phyloP scores from a whole-genome alignment of 345 rosid species.

The Lumnitzera littorea region DNA sequence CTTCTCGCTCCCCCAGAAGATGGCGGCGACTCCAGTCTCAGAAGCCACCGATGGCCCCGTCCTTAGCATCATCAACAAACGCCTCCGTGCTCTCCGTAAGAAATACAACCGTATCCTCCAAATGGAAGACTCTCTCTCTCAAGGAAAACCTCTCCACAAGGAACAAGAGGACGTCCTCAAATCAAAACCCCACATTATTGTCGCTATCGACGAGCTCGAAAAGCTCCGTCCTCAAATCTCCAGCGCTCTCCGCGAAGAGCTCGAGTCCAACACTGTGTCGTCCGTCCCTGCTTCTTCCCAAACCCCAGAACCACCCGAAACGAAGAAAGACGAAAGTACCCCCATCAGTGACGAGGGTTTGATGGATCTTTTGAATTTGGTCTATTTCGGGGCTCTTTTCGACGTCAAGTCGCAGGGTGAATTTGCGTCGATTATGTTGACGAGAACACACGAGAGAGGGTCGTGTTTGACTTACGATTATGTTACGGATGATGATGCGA shows the following conservation, averaged over 20 bases:
- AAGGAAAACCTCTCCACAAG: constrained; percentile 70
- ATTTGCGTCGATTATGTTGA: constrained; percentile 65
- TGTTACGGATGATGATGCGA: constrained; percentile 93
- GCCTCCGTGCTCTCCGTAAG: constrained; percentile 87
- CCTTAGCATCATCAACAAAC: constrained; percentile 72
- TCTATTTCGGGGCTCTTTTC: constrained; percentile 77
- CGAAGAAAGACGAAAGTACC: constrained; percentile 1
- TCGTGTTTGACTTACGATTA: constrained; percentile 87
- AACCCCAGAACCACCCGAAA: background rate
- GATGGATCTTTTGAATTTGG: constrained; percentile 66
- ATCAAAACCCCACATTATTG: constrained; percentile 57
- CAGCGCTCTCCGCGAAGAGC: constrained; percentile 65
- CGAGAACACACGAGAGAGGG: constrained; percentile 80
- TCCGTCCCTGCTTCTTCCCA: background rate
- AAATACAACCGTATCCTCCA: constrained; percentile 69
- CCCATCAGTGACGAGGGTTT: constrained; percentile 12
- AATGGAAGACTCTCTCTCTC: constrained; percentile 75
- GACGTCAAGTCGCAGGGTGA: constrained; percentile 81
- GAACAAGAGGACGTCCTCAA: constrained; percentile 89
- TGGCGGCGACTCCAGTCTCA: constrained; percentile 26
- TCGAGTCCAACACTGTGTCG: constrained; percentile 20
- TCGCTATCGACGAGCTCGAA: constrained; percentile 81
- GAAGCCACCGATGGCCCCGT: constrained; percentile 69
- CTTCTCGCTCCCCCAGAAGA: constrained; percentile 10
- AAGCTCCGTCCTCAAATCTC: constrained; percentile 69